Evolutionary conservation across 352 stramenopile species (phyloP), one percentile per base, ranked within the genome.

Genomic region (Phytophthora gonapodyides): DNA sequence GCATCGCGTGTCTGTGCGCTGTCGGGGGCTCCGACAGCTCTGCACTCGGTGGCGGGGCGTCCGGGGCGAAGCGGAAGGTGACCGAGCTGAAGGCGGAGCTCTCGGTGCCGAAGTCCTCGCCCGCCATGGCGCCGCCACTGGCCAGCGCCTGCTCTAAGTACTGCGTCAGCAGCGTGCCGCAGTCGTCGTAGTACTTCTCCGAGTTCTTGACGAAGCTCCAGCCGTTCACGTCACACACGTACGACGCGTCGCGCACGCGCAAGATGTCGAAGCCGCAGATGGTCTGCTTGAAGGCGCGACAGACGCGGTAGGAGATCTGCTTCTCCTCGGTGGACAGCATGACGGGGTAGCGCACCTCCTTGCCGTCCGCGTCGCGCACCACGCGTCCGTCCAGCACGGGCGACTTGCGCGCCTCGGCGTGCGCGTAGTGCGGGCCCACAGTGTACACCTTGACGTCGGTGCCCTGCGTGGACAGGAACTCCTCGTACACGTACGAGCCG

Each of bases 201-300:
- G 95, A 99, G 63, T 99, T 99, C 83, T 99, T 99, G 15, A 99
- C 98, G 80, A 99, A 99, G 61, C 93, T 99, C 93, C 96, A 99
- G 24, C 98, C 98, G 77, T 99, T 99, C 11, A 99, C 98, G 74
- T 99, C 98, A 79, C 98, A 99, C 6, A 99, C 97, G 71, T 98
- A 99, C 9, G 93, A 96, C 35, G 74, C 78, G 55, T 88, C 92
- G 27, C 80, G 87, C 73, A 94, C 87, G 24, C 98, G 85, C 35
- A 99, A 78, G 53, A 99, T 97, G 71, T 99, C 98, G 72, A 99
- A 99, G 21, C 98, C 98, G 76, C 98, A 99, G 43, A 99, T 97
- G 37, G 97, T 93, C 66, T 96, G 86, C 2, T 80, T 78, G 40
- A 94, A 97, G 24, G 83, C 82, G 15, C 73, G 76, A 21, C 82